Conservation (phyloP, 768 basidiomycete species). For the Termitomyces bulborhizus region DNA sequence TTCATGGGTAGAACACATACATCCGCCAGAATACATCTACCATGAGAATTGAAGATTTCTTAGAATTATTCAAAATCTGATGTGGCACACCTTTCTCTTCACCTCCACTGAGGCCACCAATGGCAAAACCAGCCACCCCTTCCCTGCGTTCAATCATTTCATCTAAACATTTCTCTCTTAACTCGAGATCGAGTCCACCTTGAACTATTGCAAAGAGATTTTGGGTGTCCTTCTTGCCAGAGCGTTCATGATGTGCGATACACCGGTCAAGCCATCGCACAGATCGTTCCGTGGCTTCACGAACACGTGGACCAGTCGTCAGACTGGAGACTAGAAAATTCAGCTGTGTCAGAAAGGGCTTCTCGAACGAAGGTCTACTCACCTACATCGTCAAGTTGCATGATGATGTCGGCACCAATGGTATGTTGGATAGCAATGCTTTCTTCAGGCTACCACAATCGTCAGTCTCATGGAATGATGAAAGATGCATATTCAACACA, state of each 20-base stretch:
- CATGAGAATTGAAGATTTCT: background rate
- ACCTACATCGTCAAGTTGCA: constrained; percentile 94
- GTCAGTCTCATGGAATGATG: constrained; percentile 2
- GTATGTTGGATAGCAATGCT: constrained; percentile 87
- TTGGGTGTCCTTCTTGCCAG: constrained; percentile 59
- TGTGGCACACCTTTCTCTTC: constrained; percentile 73
- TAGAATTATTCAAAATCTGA: background rate
- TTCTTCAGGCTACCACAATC: constrained; percentile 66
- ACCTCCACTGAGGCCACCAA: constrained; percentile 86
- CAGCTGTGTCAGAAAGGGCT: background rate
- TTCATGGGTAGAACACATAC: constrained; percentile 34
- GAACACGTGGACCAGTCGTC: constrained; percentile 73
- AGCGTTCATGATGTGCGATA: constrained; percentile 65
- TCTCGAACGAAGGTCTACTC: constrained; percentile 20
- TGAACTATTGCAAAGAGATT: constrained; percentile 93
- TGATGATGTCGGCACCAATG: constrained; percentile 91
- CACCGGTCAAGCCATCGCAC: constrained; percentile 90
- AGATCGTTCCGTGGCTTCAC: constrained; percentile 84
- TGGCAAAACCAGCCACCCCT: constrained; percentile 83
- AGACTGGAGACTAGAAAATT: constrained; percentile 61
- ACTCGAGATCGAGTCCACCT: constrained; percentile 67
- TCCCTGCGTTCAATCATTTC: constrained; percentile 77
- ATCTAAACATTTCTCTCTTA: constrained; percentile 72
- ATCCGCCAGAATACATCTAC: constrained; percentile 81
- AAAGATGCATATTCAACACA: constrained; percentile 26